Percentiles rank a stretch among this genome's conserved stretches.
Conservation (phyloP, 768 basidiomycete genomes). For the Tricholoma flavovirens region DNA sequence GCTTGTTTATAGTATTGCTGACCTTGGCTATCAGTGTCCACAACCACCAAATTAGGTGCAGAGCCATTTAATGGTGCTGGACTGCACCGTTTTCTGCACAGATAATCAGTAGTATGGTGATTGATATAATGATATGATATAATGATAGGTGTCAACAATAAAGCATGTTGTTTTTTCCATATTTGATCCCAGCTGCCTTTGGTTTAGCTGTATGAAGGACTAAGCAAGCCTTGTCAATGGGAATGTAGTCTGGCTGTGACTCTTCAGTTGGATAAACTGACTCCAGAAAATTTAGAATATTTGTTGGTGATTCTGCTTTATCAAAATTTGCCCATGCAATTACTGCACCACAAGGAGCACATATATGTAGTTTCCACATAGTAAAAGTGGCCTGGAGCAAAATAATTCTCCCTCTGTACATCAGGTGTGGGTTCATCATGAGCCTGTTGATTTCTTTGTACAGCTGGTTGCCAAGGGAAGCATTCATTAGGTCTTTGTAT, state of each 20-base stretch:
- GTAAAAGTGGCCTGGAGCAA: too few relatives aligned
- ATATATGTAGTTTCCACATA: background rate
- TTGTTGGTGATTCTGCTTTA: slow-evolving; percentile 20
- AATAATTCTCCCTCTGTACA: too few relatives aligned
- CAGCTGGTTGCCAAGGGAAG: background rate
- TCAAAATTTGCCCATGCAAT: too few relatives aligned
- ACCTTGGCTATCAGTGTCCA: too few relatives aligned
- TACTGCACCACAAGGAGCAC: background rate
- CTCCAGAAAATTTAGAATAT: background rate
- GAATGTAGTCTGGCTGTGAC: background rate
- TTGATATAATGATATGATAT: background rate
- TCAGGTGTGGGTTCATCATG: too few relatives aligned
- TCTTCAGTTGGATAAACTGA: background rate
- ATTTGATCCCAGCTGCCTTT: background rate
- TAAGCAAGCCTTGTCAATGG: background rate
- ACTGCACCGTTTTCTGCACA: background rate
- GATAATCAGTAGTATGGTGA: background rate
- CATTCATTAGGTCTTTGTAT: background rate
- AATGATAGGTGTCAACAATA: background rate
- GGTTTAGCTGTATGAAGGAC: background rate
- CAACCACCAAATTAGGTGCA: too few relatives aligned
- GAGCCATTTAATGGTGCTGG: background rate
- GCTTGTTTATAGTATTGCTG: too few relatives aligned
- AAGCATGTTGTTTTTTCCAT: background rate
- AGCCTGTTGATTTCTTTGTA: background rate